Base-by-base conservation (phyloP, 2,329 filamentous ascomycete species). In the Paecilomyces formosus region DNA sequence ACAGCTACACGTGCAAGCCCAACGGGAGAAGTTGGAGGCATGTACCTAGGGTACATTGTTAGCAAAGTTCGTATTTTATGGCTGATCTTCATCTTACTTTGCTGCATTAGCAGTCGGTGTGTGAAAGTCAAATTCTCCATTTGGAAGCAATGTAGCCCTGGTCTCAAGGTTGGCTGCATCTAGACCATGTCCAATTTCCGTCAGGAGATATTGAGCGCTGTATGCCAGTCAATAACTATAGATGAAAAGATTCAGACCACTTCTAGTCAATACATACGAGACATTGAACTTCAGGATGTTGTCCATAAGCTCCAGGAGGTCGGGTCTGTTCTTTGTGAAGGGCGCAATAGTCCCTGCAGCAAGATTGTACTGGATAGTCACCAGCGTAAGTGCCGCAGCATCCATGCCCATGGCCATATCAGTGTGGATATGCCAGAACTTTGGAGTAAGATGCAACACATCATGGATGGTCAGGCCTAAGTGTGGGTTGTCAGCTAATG, bases 401-500 rank as follows among this genome's bases (percentile, higher is more conserved):
- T 96, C 71, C 91, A 96, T 78, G 90, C 96, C 63, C 92, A 96
- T 73, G 91, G 96, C 55, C 24, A 60, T 11, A 26, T 60, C 58
- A 1, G 33, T 21, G 24, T 60, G 58, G 2, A 55, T 26, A 33
- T 60, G 50, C 55, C 55, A 60, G 11, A 60, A 60, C 21, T 60
- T 60, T 12, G 58, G 58, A n/a, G 55, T 49, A 35, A 60, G 55
- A 5, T 39, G 31, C 39, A 57, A 24, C n/a, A 60, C 53, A 54
- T 60, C 58, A 26, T 60, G 31, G 9, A 30, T 24, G 9, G 55
- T 60, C 33, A 60, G 39, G 12, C 53, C 58, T 60, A 26, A 24
- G 15, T 24, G 26, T 12, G 45, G 8, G 5, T 26, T 3, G 18
- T 18, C 18, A 18, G 13, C n/a, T 7, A 45, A 45, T 39, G 5